A percentile compares a stretch with the other conserved stretches of the same genome.
Conservation (phyloP, 495 filamentous ascomycete species). For the Hypoxylon subgilvum region DNA sequence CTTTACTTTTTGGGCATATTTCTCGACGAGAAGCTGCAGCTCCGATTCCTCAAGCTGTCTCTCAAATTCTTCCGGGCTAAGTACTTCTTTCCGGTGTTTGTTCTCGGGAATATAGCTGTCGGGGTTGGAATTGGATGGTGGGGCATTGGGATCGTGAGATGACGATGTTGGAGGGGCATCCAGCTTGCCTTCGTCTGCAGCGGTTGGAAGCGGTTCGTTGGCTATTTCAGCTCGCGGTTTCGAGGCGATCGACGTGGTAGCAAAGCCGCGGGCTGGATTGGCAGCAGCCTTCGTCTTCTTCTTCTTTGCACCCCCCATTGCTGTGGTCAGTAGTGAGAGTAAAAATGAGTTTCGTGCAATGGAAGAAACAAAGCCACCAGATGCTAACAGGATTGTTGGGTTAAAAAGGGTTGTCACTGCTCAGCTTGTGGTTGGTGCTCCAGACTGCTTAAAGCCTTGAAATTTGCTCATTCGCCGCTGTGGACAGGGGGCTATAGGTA, state of each 20-base stretch:
- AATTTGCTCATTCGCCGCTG: constrained; percentile 18
- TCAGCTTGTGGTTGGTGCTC: too few relatives aligned
- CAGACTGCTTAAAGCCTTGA: too few relatives aligned
- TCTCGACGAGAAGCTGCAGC: constrained; percentile 82
- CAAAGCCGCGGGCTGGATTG: constrained; percentile 89
- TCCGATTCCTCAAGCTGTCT: constrained; percentile 79
- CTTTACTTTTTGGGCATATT: constrained; percentile 71
- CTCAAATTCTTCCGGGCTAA: constrained; percentile 85
- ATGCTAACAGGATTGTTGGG: neutral
- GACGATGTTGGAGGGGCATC: constrained; percentile 42
- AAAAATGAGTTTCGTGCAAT: constrained; percentile 1
- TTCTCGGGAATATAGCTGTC: constrained; percentile 41
- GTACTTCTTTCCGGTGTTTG: constrained; percentile 55
- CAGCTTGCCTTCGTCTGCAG: constrained; percentile 18
- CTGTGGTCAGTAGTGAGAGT: neutral
- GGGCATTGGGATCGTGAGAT: constrained; percentile 39
- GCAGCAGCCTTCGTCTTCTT: constrained; percentile 84
- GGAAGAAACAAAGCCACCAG: neutral
- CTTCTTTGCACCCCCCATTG: constrained; percentile 74
- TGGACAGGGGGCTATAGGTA: too few relatives aligned
- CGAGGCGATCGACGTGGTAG: constrained; percentile 86
- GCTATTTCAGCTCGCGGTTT: constrained; percentile 62
- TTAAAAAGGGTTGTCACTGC: constrained; percentile 23
- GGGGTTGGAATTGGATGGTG: constrained; percentile 42
- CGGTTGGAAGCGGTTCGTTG: constrained; percentile 37